A percentile compares a stretch with the other conserved stretches of the same genome.
Evolutionary conservation across 2,329 filamentous ascomycete genomes (phyloP).

Genomic region (Fonsecaea pedrosoi): DNA sequence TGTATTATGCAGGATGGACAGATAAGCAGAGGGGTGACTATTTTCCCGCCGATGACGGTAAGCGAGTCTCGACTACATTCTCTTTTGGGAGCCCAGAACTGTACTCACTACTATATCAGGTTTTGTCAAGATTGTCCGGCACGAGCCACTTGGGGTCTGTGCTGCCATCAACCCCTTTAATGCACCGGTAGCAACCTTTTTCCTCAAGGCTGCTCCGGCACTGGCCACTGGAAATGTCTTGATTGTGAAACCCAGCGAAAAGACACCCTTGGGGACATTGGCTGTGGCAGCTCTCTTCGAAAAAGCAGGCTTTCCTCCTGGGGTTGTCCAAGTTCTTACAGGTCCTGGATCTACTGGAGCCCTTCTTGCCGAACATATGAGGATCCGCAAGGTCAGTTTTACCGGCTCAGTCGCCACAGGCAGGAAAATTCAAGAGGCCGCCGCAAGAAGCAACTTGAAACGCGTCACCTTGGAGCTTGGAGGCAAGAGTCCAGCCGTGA

Average conservation of each 20-base stretch:
- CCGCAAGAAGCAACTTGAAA: slow-evolving; percentile 61
- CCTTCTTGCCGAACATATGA: slow-evolving; percentile 63
- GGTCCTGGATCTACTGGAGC: slow-evolving; percentile 67
- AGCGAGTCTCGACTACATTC: background rate
- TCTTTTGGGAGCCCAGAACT: background rate
- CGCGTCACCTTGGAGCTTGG: slow-evolving; percentile 65
- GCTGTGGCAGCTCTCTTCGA: slow-evolving; percentile 64
- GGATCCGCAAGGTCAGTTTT: slow-evolving; percentile 63
- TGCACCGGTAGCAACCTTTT: slow-evolving; percentile 46
- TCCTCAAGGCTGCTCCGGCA: slow-evolving; percentile 55
- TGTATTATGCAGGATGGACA: slow-evolving; percentile 49
- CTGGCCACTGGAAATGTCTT: slow-evolving; percentile 60
- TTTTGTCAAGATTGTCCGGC: slow-evolving; percentile 39
- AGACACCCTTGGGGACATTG: slow-evolving; percentile 58
- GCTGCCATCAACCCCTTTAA: slow-evolving; percentile 67
- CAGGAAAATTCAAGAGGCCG: slow-evolving; percentile 64
- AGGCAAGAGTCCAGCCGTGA: slow-evolving; percentile 45
- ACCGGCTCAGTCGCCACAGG: slow-evolving; percentile 53
- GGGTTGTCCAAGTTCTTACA: slow-evolving; percentile 65
- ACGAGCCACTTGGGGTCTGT: slow-evolving; percentile 48
- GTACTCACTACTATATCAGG: slow-evolving; percentile 39
- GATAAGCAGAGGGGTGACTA: slow-evolving; percentile 51
- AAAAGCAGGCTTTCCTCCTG: slow-evolving; percentile 63
- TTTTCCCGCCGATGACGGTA: slow-evolving; percentile 49
- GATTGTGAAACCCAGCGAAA: slow-evolving; percentile 64